These are phyloP conservation scores for Fusarium verticillioides DNA, from an alignment of 2,329 filamentous ascomycete genomes.

Conservation along the genomic window DNA sequence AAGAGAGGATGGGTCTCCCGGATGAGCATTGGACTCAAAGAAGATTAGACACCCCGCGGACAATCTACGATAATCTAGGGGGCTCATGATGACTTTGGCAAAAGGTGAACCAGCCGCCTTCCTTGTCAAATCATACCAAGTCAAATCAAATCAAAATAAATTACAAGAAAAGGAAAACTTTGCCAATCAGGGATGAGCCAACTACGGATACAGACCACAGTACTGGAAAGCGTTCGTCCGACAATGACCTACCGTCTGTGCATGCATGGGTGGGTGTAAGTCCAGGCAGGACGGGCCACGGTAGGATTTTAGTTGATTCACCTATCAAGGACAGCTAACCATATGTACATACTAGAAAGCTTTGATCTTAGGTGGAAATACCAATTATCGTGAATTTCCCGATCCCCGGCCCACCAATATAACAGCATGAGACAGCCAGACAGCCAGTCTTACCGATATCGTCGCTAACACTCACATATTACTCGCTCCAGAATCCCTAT, in stretches of 20 bases:
- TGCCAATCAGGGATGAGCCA: conserved; percentile 4
- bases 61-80: conserved; percentile 19
- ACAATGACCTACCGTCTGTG: conserved; percentile 15
- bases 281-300: background rate
- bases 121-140: conserved; percentile 1
- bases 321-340: background rate
- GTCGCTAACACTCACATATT: background rate
- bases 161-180: conserved; percentile 1
- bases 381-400: conserved; percentile 9
- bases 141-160: conserved; percentile 11
- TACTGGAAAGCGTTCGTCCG: background rate
- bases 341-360: background rate
- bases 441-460: conserved; percentile 2
- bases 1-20: background rate
- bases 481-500: background rate
- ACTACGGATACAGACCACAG: background rate
- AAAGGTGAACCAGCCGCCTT: conserved; percentile 35
- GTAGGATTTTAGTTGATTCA: background rate
- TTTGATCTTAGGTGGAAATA: conserved; percentile 12
- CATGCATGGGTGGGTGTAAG: conserved; percentile 1
- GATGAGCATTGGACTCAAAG: conserved; percentile 15
- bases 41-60: conserved; percentile 24
- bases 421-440: background rate
- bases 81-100: conserved; percentile 13
- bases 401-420: conserved; percentile 11